Conservation (phyloP, 2,329 filamentous ascomycete species). For the Curvularia eragrostidis region DNA sequence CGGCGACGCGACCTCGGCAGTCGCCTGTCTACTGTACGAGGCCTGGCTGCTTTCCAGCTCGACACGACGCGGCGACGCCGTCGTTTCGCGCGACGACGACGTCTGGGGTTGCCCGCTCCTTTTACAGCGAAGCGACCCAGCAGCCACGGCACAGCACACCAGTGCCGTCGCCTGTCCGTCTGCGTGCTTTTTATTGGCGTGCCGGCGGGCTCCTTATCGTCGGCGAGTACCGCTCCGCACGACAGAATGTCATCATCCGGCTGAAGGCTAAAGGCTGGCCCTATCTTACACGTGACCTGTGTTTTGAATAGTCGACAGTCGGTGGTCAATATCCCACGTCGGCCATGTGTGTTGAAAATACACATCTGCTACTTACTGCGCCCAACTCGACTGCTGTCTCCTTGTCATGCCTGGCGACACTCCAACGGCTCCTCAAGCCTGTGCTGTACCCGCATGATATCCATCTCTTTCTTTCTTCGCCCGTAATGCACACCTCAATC, state of each 20-base stretch:
- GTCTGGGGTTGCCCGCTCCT: background rate
- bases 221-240: background rate
- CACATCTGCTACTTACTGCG: background rate
- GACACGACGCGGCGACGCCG: background rate
- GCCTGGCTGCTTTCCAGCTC: background rate
- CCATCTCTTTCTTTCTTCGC: conserved; percentile 1
- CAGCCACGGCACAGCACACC: background rate
- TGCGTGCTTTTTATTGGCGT: conserved; percentile 8
- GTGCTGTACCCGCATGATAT: background rate
- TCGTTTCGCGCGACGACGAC: background rate
- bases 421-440: background rate
- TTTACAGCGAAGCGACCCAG: background rate
- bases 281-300: background rate
- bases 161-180: conserved; percentile 4
- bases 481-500: background rate
- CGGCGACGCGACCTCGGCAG: conserved; percentile 18
- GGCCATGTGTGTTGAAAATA: background rate
- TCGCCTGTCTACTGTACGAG: conserved; percentile 1
- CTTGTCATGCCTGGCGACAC: background rate
- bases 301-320: background rate
- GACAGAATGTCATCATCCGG: background rate
- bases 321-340: background rate
- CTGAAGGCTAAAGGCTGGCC: background rate
- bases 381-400: background rate
- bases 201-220: conserved; percentile 8